A percentile compares a stretch with the other conserved stretches of the same genome.
These are phyloP conservation scores for Bombardia bombarda DNA, from an alignment of 495 filamentous ascomycete species.

Conservation along the genomic window DNA sequence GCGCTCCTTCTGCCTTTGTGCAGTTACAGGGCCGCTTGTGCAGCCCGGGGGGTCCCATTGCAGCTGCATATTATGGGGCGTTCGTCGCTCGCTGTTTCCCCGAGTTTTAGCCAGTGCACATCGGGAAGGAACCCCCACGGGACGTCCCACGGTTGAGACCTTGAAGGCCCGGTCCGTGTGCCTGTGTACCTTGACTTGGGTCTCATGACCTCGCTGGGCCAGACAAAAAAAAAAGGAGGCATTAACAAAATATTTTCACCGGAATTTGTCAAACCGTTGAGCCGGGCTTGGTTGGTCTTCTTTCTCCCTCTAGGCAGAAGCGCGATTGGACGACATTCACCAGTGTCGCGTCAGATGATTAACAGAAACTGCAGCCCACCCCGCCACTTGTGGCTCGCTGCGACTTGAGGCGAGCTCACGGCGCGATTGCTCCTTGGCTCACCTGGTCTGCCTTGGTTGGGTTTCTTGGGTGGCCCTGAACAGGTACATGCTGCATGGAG, in stretches of 20 bases:
- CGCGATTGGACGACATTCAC: not conserved
- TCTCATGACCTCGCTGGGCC: not conserved
- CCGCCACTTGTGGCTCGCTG: not conserved
- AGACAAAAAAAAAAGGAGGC: no score
- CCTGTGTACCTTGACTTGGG: not conserved
- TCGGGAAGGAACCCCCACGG: not conserved
- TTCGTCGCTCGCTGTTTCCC: not conserved
- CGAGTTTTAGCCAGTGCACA: not conserved
- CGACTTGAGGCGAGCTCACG: not conserved
- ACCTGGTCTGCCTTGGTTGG: constrained; percentile 2
- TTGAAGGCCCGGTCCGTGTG: not conserved
- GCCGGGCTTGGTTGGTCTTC: not conserved
- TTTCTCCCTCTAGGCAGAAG: not conserved
- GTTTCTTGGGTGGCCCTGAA: not conserved
- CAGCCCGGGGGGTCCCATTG: no score
- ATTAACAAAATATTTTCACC: not conserved
- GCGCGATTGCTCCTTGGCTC: not conserved
- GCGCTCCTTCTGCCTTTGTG: no score
- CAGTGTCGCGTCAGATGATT: constrained; percentile 11
- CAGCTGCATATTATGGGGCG: not conserved
- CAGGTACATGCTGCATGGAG: not conserved
- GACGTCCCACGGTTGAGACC: not conserved
- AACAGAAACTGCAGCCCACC: constrained; percentile 10
- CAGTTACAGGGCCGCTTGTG: no score
- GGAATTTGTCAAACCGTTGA: not conserved